These are phyloP conservation scores for Sugiyamaella valdiviana DNA, from an alignment of 805 yeast genomes.

Conservation along the genomic window DNA sequence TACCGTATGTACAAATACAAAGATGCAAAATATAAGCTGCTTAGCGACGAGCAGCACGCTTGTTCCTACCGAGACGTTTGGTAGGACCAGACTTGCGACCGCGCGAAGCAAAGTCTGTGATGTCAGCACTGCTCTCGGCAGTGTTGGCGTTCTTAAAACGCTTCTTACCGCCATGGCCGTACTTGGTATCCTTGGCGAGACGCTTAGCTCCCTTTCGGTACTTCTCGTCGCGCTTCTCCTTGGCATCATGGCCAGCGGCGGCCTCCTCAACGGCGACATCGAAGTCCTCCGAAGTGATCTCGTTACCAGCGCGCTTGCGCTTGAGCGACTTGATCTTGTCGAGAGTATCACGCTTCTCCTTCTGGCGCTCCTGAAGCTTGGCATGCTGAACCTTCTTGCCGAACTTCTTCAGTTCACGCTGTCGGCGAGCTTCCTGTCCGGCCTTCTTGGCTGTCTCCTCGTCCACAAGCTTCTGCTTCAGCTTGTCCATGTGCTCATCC, in stretches of 20 bases:
- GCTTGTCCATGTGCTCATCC: constrained; percentile 95
- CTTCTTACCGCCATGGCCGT: constrained; percentile 75
- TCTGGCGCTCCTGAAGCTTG: constrained; percentile 86
- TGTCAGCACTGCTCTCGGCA: constrained; percentile 62
- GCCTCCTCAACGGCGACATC: constrained; percentile 92
- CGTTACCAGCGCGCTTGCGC: constrained; percentile 77
- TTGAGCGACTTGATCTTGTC: constrained; percentile 87
- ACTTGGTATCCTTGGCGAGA: constrained; percentile 63
- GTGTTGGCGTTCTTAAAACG: constrained; percentile 68
- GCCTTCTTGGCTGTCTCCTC: constrained; percentile 74
- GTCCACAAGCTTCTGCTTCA: constrained; percentile 70
- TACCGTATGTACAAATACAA: neutral
- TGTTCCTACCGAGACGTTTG: constrained; percentile 23
- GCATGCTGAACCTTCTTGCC: constrained; percentile 96
- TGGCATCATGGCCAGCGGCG: constrained; percentile 51
- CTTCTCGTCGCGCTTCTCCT: constrained; percentile 22
- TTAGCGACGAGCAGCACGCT: constrained; percentile 13
- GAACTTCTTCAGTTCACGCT: constrained; percentile 89
- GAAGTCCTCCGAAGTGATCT: constrained; percentile 67
- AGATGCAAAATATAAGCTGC: neutral
- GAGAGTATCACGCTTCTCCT: constrained; percentile 83
- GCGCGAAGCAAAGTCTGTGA: constrained; percentile 47
- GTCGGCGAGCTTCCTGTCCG: constrained; percentile 86
- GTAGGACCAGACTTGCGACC: constrained; percentile 24
- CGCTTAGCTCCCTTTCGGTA: constrained; percentile 56